Percentiles rank a stretch among this genome's conserved stretches.
Evolutionary conservation across 805 yeast species (phyloP).

Genomic region (Candida maris): DNA sequence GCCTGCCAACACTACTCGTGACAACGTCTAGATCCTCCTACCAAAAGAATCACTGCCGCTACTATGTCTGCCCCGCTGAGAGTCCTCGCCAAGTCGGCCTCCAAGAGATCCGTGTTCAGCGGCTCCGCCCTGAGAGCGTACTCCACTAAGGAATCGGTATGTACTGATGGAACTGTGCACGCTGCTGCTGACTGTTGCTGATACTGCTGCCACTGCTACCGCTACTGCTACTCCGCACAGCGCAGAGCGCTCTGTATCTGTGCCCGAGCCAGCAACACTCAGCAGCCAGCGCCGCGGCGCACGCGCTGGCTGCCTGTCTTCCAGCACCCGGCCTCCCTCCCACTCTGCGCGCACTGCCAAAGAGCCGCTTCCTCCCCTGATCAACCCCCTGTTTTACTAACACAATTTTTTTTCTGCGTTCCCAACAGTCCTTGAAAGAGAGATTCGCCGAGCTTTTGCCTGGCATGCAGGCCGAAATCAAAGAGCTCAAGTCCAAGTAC

Average conservation of each 20-base stretch:
- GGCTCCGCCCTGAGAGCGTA: constrained; percentile 31
- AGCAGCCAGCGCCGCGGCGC: too few relatives aligned
- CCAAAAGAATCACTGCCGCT: too few relatives aligned
- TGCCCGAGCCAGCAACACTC: too few relatives aligned
- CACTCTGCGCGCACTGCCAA: too few relatives aligned
- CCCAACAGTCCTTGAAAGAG: constrained; percentile 77
- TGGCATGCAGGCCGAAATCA: constrained; percentile 86
- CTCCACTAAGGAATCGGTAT: constrained; percentile 37
- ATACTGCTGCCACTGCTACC: too few relatives aligned
- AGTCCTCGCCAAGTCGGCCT: constrained; percentile 28
- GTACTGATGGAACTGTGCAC: constrained; percentile 8
- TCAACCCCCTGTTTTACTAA: constrained; percentile 4
- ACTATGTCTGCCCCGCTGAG: constrained; percentile 27
- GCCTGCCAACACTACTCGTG: neutral
- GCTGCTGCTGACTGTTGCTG: neutral
- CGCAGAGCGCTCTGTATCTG: too few relatives aligned
- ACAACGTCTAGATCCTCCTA: neutral
- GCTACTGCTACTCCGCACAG: too few relatives aligned
- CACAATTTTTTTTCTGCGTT: neutral
- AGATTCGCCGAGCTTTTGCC: constrained; percentile 92
- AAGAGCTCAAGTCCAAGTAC: constrained; percentile 83
- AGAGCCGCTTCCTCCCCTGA: constrained; percentile 1
- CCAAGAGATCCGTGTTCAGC: constrained; percentile 21
- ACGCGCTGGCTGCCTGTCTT: too few relatives aligned
- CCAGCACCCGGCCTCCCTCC: too few relatives aligned